Percentiles rank a stretch among this genome's conserved stretches.
Conservation (phyloP, 1,284 basidiomycete genomes). For the Fistulinella staudtii region DNA sequence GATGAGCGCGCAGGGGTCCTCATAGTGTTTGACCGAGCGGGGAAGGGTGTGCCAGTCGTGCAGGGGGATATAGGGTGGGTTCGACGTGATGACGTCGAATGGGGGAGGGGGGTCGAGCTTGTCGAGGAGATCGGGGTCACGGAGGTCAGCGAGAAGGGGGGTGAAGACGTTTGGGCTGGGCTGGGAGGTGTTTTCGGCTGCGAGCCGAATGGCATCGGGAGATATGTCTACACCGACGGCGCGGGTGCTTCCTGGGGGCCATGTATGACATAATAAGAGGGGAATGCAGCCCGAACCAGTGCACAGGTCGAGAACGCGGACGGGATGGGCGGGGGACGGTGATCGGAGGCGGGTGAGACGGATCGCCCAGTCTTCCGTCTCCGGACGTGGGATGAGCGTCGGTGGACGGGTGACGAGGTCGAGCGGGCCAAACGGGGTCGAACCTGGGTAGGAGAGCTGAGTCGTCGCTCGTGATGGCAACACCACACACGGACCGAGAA, state of each 20-base stretch:
- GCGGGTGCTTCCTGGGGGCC: slow-evolving; percentile 46
- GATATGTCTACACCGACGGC: slow-evolving; percentile 75
- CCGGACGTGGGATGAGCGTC: slow-evolving; percentile 86
- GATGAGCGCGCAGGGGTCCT: slow-evolving; percentile 77
- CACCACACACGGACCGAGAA: slow-evolving; percentile 67
- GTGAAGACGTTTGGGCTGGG: slow-evolving; percentile 43
- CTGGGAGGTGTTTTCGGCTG: slow-evolving; percentile 59
- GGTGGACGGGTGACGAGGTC: slow-evolving; percentile 69
- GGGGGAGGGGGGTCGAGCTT: slow-evolving; percentile 35
- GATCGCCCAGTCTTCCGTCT: slow-evolving; percentile 82
- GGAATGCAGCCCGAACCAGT: slow-evolving; percentile 90
- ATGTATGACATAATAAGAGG: slow-evolving; percentile 67
- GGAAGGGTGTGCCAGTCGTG: slow-evolving; percentile 63
- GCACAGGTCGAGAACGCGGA: slow-evolving; percentile 77
- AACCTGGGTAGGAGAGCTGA: slow-evolving; percentile 47
- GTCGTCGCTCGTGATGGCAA: slow-evolving; percentile 4
- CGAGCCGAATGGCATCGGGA: slow-evolving; percentile 62
- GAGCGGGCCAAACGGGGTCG: slow-evolving; percentile 84
- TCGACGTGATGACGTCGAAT: slow-evolving; percentile 81
- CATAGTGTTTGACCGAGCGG: slow-evolving; percentile 67
- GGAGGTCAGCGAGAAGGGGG: slow-evolving; percentile 46
- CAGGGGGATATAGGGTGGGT: slow-evolving; percentile 88
- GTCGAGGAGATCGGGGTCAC: slow-evolving; percentile 36
- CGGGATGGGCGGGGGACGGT: slow-evolving; percentile 38
- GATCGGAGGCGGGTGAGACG: slow-evolving; percentile 47